Base-by-base conservation (phyloP, 2,329 filamentous ascomycete genomes). In the Acephala macrosclerotiorum region DNA sequence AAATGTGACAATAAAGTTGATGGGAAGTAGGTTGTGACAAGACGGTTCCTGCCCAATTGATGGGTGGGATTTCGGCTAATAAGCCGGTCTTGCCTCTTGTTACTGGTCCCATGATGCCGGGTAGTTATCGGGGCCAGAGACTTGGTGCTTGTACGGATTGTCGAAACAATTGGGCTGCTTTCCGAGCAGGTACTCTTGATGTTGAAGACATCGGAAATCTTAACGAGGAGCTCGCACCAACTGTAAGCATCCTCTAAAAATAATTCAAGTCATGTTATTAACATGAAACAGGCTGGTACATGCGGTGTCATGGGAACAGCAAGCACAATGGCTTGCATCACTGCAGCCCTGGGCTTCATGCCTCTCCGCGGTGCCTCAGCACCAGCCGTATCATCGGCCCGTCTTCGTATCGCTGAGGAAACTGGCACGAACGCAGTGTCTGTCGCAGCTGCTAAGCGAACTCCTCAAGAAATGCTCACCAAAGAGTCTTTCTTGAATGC, bases 91-190 rank as follows among this genome's bases (percentile, higher is more conserved):
- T 93, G 1, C 89, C 88, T 26, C 79, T 93, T 0, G 84, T 92
- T 0, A 92, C 90, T 0, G 90, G 90, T 0, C 90, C 91, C 0
- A 93, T 93, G 89, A 88, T 92, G 85, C 89, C 90, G 0, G 91
- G 90, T 0, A 91, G 85, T 45, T 85, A 90, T 68, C 81, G 83
- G 14, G 90, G 90, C 0, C 80, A 82, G 1, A 80, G 90, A 0
- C 84, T 93, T 1, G 90, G 91, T 1, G 91, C 91, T 6, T 93
- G 91, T 67, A 93, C 91, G 0, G 91, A 93, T 71, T 93, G 90
- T 65, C 81, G 91, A 12, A 91, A 87, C 72, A 91, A 91, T 68
- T 93, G 91, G 91, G 90, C 89, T 0, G 84, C 82, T 0, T 93
- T 86, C 64, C 81, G 90, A 20, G 89, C 88, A 0, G 88, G 88